These are phyloP conservation scores for Ceratobasidium sp. DNA, from an alignment of 1,284 basidiomycete species.

Conservation along the genomic window DNA sequence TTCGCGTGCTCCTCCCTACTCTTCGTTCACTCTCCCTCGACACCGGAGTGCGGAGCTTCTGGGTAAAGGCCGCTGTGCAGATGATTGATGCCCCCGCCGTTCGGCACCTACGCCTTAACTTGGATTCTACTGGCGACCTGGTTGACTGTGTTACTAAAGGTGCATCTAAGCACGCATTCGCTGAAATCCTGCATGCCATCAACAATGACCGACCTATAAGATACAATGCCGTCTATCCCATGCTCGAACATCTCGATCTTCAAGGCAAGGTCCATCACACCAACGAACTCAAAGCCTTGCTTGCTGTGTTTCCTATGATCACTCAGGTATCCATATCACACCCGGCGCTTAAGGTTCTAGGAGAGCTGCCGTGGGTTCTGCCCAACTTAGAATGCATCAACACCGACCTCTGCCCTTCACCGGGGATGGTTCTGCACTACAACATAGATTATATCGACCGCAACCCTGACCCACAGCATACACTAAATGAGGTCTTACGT, in stretches of 20 bases:
- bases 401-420: too few relatives aligned
- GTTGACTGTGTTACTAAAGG: too few relatives aligned
- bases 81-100: slow-evolving; percentile 11
- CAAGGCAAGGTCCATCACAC: neutral
- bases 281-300: neutral
- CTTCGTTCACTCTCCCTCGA: neutral
- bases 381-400: too few relatives aligned
- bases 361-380: neutral
- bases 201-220: too few relatives aligned
- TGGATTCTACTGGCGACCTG: too few relatives aligned
- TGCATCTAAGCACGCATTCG: too few relatives aligned
- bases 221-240: neutral
- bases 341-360: neutral
- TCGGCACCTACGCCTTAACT: too few relatives aligned
- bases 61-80: neutral
- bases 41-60: neutral
- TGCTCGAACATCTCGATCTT: neutral
- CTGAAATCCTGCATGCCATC: too few relatives aligned
- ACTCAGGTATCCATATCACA: neutral
- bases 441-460: too few relatives aligned
- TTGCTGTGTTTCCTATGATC: neutral
- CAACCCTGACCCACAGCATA: too few relatives aligned
- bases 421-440: too few relatives aligned
- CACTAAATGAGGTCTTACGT: neutral
- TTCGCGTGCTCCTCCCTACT: neutral